Base-by-base conservation (phyloP, 2,329 filamentous ascomycete genomes). In the Pseudocercospora crystallina region DNA sequence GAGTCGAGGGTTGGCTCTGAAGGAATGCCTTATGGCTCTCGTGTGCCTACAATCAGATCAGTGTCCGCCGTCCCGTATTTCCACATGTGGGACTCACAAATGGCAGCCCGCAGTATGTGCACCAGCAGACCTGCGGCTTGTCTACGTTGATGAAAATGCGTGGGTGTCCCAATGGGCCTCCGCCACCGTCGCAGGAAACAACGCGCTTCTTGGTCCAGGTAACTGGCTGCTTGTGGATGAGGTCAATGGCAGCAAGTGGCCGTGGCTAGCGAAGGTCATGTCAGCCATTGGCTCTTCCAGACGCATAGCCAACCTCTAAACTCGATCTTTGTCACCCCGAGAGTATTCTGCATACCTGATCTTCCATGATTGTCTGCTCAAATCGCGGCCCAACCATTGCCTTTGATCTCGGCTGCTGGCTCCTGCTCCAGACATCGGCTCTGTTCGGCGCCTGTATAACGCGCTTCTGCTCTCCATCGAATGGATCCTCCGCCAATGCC, bases 111-210 rank as follows among this genome's bases (percentile, higher is more conserved):
- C 94, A 99, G 78, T 99, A 99, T 67, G 81, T 86, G 79, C 94
- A 99, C 69, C 79, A 78, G 73, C 83, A 83, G 65, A 99, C 96
- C 78, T 97, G 85, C 37, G 94, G 89, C 80, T 96, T 97, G 75
- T 99, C 94, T 61, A 88, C 86, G 76, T 99, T 99, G 82, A 99
- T 99, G 72, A 90, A 99, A 74, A 99, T 87, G 67, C 83, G 83
- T 43, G 94, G 94, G 72, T 99, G 94, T 37, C 94, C 94, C 48
- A 89, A 77, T 30, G 91, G 86, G 39, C 92, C 94, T 61, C 91
- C 91, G 52, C 92, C 94, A 51, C 94, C 94, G 66, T 97, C 91
- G 70, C 94, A 99, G 38, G 85, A 84, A 44, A 95, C 92, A 42
- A 88, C 73, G 55, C 85, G 82, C 58, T 89, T 81, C 69, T 96